phyloP scores from a whole-genome alignment of 148 eudicot species.

The Cornus florida region DNA sequence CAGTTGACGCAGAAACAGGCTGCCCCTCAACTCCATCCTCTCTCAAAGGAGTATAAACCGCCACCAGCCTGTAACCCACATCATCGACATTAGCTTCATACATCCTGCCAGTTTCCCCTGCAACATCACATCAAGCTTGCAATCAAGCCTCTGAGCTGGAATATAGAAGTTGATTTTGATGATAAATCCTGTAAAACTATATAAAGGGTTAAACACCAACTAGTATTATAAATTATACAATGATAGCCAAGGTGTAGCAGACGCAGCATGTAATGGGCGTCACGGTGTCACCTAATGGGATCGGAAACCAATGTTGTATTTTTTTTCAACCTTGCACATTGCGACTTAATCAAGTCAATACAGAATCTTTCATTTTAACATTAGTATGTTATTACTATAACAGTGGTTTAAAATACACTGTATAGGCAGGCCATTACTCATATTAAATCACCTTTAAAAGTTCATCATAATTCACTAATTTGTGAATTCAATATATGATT shows the following conservation, averaged over 20 bases:
- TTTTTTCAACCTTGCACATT: too few relatives aligned
- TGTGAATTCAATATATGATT: too few relatives aligned
- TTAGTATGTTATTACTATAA: too few relatives aligned
- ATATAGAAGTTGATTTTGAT: not conserved
- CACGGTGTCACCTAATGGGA: too few relatives aligned
- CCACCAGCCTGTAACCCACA: constrained; percentile 96
- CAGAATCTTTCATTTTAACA: too few relatives aligned
- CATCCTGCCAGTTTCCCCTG: constrained; percentile 98
- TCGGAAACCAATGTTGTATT: too few relatives aligned
- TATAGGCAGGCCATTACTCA: too few relatives aligned
- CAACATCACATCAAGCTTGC: constrained; percentile 16
- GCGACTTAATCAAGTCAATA: too few relatives aligned
- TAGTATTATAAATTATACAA: not conserved
- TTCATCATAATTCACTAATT: too few relatives aligned
- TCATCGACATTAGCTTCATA: constrained; percentile 99
- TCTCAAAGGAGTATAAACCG: constrained; percentile 83
- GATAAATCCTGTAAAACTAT: not conserved
- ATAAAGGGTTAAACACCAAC: not conserved
- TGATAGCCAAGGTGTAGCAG: not conserved
- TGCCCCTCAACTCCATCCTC: constrained; percentile 95
- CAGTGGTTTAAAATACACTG: too few relatives aligned
- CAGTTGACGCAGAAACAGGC: constrained; percentile 91
- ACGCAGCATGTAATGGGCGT: too few relatives aligned
- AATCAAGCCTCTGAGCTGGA: not conserved
- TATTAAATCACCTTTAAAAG: too few relatives aligned